Base-by-base conservation (phyloP, 495 filamentous ascomycete species). In the Darksidea phi region DNA sequence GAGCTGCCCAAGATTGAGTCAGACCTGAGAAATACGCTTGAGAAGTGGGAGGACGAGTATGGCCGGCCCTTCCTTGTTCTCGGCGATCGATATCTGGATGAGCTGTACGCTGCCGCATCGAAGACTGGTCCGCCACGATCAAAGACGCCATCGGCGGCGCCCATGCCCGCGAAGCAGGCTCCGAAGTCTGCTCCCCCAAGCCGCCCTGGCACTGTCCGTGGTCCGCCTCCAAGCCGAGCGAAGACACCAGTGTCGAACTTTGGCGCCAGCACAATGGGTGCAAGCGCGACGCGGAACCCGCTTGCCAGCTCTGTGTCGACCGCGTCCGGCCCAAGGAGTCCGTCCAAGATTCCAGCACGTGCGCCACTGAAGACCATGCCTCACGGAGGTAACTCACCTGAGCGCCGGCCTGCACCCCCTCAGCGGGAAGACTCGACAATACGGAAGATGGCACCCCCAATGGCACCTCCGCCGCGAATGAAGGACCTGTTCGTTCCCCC, bases 31-130 rank as follows among this genome's bases (percentile, higher is more conserved):
- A 95, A 86, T 67, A 78, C 81, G 43, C 78, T 99, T 26, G 91
- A 95, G 75, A 75, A 82, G 36, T 99, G 89, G 88, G 95, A 97
- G 71, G 88, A 95, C 57, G 92, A 97, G 60, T 96, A 90, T 70
- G 91, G 92, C 32, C 84, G 91, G 38, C 90, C 92, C 20, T 97
- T 97, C 79, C 77, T 93, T 38, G 90, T 99, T 32, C 89, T 91
- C 60, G 94, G 94, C 26, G 86, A 95, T 61, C 80, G 89, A 65
- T 99, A 97, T 69, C 78, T 95, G 43, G 89, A 96, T 63, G 77
- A 86, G 57, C 76, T 95, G 28, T 85, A 87, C 59, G 79, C 82
- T 17, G 79, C 83, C 11, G 78, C 82, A 23, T 72, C 83, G 4
- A 93, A 81, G 68, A 73, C 78, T n/a, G 81, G 77, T 11, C 83